Evolutionary conservation across 148 eudicot genomes (phyloP).

Genomic region (Nyssa sinensis): DNA sequence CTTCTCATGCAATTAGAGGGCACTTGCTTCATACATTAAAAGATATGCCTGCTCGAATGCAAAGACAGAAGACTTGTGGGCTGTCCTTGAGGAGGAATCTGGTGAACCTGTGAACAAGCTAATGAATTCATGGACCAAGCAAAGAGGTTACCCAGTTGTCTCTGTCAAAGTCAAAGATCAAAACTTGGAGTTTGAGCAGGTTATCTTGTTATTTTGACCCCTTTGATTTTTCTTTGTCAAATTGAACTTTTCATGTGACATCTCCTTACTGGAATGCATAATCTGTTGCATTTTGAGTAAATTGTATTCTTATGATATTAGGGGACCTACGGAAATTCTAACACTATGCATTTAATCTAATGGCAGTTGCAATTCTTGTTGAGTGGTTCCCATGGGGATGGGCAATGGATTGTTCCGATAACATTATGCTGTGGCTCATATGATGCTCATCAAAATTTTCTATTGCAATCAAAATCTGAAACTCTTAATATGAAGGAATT

Average conservation of each 20-base stretch:
- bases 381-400: slow-evolving; percentile 73
- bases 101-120: slow-evolving; percentile 82
- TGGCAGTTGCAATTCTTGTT: slow-evolving; percentile 73
- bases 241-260: slow-evolving; percentile 10
- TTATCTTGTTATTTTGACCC: slow-evolving; percentile 14
- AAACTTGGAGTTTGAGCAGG: slow-evolving; percentile 83
- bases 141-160: slow-evolving; percentile 91
- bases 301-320: neutral
- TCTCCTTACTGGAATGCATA: neutral
- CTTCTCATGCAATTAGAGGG: slow-evolving; percentile 51
- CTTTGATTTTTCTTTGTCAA: neutral
- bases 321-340: slow-evolving; percentile 2
- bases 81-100: slow-evolving; percentile 86
- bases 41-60: slow-evolving; percentile 89
- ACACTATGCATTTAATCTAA: slow-evolving; percentile 8
- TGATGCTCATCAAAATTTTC: slow-evolving; percentile 57
- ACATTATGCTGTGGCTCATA: slow-evolving; percentile 79
- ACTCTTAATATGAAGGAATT: slow-evolving; percentile 47
- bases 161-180: slow-evolving; percentile 66
- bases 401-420: slow-evolving; percentile 93
- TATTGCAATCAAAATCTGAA: slow-evolving; percentile 66
- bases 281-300: neutral
- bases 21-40: slow-evolving; percentile 84
- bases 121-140: slow-evolving; percentile 96
- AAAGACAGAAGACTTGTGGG: slow-evolving; percentile 96